These are phyloP conservation scores for Aspergillus aculeatinus DNA, from an alignment of 2,329 filamentous ascomycete species.

Conservation along the genomic window DNA sequence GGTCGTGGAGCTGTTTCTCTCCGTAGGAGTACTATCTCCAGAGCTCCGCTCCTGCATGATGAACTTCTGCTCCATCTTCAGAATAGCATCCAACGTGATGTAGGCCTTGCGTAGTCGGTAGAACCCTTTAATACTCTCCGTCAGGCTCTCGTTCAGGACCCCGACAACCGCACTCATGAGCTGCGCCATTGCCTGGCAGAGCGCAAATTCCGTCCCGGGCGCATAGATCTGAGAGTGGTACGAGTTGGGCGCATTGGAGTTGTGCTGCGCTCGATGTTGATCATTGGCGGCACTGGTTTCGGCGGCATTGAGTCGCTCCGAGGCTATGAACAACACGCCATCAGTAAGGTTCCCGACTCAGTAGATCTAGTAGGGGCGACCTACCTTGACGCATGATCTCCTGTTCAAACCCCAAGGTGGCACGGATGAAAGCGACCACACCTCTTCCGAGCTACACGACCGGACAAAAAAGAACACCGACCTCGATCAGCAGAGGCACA, in stretches of 20 bases:
- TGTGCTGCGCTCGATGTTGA: constrained; percentile 70
- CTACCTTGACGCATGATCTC: constrained; percentile 76
- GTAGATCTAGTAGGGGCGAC: constrained; percentile 15
- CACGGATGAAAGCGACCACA: constrained; percentile 79
- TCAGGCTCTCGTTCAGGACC: constrained; percentile 87
- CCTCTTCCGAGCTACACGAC: constrained; percentile 67
- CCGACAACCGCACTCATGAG: constrained; percentile 86
- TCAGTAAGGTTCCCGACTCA: constrained; percentile 15
- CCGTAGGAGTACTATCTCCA: constrained; percentile 10
- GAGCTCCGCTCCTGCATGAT: constrained; percentile 40
- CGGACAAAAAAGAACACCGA: constrained; percentile 4
- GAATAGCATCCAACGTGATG: constrained; percentile 74
- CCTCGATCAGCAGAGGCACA: constrained; percentile 7
- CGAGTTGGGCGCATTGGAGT: constrained; percentile 50
- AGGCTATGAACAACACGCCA: constrained; percentile 50
- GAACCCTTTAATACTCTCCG: constrained; percentile 86
- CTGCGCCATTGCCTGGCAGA: constrained; percentile 81
- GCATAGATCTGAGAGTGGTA: constrained; percentile 69
- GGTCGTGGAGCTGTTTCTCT: background rate
- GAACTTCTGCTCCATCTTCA: constrained; percentile 69
- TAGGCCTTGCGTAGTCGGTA: constrained; percentile 91
- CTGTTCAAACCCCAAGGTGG: constrained; percentile 87
- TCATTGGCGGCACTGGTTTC: constrained; percentile 76
- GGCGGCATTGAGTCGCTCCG: constrained; percentile 67
- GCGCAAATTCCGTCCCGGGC: constrained; percentile 79